Percentiles rank a stretch among this genome's conserved stretches.
These are phyloP conservation scores for Diaporthe batatas DNA, from an alignment of 2,329 filamentous ascomycete species.

Conservation along the genomic window DNA sequence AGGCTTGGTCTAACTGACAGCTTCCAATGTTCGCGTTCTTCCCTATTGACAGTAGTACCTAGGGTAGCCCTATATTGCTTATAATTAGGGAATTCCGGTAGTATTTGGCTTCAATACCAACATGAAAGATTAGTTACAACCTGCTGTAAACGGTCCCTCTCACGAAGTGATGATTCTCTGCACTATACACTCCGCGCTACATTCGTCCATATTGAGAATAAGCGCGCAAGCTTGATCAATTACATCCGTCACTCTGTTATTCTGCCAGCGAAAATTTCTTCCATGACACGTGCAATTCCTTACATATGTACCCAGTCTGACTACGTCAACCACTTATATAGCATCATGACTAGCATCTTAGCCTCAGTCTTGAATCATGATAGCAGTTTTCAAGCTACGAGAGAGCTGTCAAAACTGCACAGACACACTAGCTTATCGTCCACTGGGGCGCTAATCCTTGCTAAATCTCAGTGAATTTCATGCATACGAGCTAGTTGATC, in stretches of 20 bases:
- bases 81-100: too few relatives aligned
- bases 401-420: not conserved
- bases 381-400: not conserved
- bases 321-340: not conserved
- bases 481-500: not conserved
- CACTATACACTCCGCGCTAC: not conserved
- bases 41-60: not conserved
- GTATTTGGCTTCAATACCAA: not conserved
- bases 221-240: not conserved
- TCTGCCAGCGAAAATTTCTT: not conserved
- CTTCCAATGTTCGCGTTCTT: too few relatives aligned
- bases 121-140: too few relatives aligned
- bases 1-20: not conserved
- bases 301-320: accelerated
- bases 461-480: not conserved
- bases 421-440: not conserved
- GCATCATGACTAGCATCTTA: not conserved
- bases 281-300: not conserved
- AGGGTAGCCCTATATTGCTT: too few relatives aligned
- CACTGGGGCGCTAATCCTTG: not conserved
- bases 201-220: not conserved
- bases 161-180: too few relatives aligned
- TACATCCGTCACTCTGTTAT: not conserved
- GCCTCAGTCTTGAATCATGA: not conserved
- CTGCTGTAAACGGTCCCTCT: too few relatives aligned